Percentiles rank a stretch among this genome's conserved stretches.
Conservation (phyloP, 1,139 yeast genomes). For the Blastobotrys apis region DNA sequence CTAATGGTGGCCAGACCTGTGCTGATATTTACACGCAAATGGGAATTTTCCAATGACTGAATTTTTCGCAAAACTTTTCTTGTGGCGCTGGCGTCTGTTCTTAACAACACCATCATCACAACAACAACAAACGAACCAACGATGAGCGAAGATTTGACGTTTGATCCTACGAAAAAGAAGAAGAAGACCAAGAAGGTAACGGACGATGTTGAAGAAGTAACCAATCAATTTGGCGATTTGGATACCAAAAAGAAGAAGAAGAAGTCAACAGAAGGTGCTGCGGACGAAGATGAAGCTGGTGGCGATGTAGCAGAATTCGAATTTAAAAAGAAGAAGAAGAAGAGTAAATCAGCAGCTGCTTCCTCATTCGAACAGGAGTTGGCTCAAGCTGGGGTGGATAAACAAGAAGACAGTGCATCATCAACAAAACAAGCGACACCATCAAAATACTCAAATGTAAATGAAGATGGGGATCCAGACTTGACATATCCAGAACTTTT, state of each 20-base stretch:
- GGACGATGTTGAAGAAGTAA: constrained; percentile 36
- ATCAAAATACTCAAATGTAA: constrained; percentile 25
- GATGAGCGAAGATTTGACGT: constrained; percentile 14
- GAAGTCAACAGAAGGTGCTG: constrained; percentile 41
- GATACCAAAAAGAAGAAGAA: constrained; percentile 47
- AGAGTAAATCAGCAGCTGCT: constrained; percentile 60
- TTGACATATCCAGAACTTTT: constrained; percentile 75
- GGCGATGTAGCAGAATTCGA: constrained; percentile 59
- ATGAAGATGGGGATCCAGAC: constrained; percentile 46
- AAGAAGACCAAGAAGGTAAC: constrained; percentile 76
- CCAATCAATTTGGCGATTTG: constrained; percentile 45
- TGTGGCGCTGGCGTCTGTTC: too few species aligned
- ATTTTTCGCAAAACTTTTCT: too few species aligned
- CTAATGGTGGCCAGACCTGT: too few species aligned
- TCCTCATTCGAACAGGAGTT: constrained; percentile 79
- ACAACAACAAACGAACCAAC: too few species aligned
- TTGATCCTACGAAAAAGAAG: constrained; percentile 38
- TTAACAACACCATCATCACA: neutral
- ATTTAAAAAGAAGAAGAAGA: constrained; percentile 71
- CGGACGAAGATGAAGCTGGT: constrained; percentile 43
- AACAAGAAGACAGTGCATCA: neutral
- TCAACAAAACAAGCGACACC: constrained; percentile 13
- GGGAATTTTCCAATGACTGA: neutral
- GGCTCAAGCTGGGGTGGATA: constrained; percentile 80
- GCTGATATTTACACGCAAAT: neutral